Evolutionary conservation across 495 filamentous ascomycete species (phyloP).

Genomic region (Penicillium robsamsonii): DNA sequence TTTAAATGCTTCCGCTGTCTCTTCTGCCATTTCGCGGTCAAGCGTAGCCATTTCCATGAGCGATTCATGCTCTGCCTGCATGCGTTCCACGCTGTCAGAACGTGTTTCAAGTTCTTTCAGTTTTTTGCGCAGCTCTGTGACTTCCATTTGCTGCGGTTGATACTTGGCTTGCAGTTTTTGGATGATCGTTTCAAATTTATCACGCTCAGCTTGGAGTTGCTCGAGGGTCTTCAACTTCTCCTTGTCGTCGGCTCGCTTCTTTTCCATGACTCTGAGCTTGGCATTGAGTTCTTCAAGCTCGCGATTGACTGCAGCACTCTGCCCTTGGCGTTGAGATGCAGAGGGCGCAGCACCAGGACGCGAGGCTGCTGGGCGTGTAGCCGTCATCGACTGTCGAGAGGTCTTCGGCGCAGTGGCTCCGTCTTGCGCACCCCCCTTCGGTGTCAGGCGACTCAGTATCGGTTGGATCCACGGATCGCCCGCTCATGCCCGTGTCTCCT

Average conservation of each 20-base stretch:
- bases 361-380: constrained; percentile 23
- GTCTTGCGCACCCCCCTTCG: constrained; percentile 24
- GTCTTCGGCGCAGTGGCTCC: constrained; percentile 22
- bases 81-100: constrained; percentile 64
- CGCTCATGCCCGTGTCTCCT: constrained; percentile 26
- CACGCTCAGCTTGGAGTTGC: constrained; percentile 70
- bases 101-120: constrained; percentile 71
- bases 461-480: constrained; percentile 32
- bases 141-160: constrained; percentile 80
- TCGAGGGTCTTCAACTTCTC: constrained; percentile 82
- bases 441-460: constrained; percentile 28
- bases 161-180: constrained; percentile 90
- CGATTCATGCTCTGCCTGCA: constrained; percentile 79
- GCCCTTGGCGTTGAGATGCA: constrained; percentile 31
- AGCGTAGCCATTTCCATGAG: constrained; percentile 83
- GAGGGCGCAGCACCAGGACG: constrained; percentile 26
- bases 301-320: constrained; percentile 49
- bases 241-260: constrained; percentile 79
- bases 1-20: constrained; percentile 77
- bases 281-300: constrained; percentile 78
- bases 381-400: constrained; percentile 34
- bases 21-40: constrained; percentile 95
- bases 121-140: constrained; percentile 68
- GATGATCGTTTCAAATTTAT: constrained; percentile 85
- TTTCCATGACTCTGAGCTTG: constrained; percentile 75